These are phyloP conservation scores for Citrus australasica DNA, from an alignment of 345 rosid genomes.

Conservation along the genomic window DNA sequence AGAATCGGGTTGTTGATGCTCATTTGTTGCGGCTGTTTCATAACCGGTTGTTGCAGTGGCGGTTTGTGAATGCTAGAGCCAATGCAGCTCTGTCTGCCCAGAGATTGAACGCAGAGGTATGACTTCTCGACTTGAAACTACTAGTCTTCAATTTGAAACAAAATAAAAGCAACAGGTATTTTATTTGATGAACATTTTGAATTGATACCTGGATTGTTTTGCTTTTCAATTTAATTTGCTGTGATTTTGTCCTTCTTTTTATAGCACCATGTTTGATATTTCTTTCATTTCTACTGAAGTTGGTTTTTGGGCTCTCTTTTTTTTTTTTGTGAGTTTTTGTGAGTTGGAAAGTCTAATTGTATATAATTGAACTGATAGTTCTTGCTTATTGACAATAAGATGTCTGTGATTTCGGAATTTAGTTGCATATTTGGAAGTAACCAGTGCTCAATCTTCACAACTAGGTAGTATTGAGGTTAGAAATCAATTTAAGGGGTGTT, in stretches of 20 bases:
- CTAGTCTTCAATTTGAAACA: neutral
- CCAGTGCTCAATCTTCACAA: neutral
- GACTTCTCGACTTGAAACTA: constrained; percentile 4
- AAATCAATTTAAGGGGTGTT: neutral
- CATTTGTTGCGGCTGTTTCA: constrained; percentile 67
- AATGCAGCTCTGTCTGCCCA: constrained; percentile 53
- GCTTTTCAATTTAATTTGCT: neutral
- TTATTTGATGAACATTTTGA: neutral
- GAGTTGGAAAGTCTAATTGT: neutral
- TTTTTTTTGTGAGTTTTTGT: neutral
- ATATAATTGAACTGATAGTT: neutral
- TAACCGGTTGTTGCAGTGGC: constrained; percentile 81
- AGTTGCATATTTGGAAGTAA: neutral
- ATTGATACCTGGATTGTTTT: neutral
- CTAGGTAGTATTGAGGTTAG: neutral
- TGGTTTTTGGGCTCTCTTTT: neutral
- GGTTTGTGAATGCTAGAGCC: constrained; percentile 77
- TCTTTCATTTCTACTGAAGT: too few species aligned
- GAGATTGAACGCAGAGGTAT: constrained; percentile 71
- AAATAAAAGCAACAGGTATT: neutral
- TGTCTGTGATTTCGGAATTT: neutral
- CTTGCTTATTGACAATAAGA: neutral
- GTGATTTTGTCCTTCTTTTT: neutral
- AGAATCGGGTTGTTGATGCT: constrained; percentile 55
- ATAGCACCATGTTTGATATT: too few species aligned